Conservation (phyloP, 2,329 filamentous ascomycete species). For the Ciborinia camelliae region DNA sequence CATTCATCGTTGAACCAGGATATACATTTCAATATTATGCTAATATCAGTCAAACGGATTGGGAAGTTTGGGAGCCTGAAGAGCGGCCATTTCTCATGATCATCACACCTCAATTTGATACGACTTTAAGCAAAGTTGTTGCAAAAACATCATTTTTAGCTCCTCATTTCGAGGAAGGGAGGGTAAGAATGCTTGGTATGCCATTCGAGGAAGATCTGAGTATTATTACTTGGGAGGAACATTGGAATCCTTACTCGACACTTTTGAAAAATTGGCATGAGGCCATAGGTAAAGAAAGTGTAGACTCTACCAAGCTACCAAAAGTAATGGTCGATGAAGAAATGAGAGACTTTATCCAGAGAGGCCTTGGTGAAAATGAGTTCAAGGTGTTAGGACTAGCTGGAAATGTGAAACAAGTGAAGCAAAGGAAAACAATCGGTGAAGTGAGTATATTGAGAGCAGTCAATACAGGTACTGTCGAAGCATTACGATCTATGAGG, state of each 20-base stretch:
- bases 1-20: conserved; percentile 60
- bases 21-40: conserved; percentile 63
- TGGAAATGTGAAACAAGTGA: conserved; percentile 54
- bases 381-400: conserved; percentile 55
- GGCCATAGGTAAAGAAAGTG: conserved; percentile 12
- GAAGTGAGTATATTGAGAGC: conserved; percentile 57
- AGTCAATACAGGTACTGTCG: conserved; percentile 62
- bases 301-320: conserved; percentile 25
- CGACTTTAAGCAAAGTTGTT: conserved; percentile 41
- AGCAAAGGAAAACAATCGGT: conserved; percentile 54
- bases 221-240: conserved; percentile 60
- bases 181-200: conserved; percentile 57
- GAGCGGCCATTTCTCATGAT: conserved; percentile 63
- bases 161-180: conserved; percentile 58
- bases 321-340: conserved; percentile 64
- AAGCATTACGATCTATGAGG: conserved; percentile 55
- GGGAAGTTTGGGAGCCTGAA: conserved; percentile 64
- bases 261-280: conserved; percentile 43
- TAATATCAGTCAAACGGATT: conserved; percentile 58
- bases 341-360: conserved; percentile 60
- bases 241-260: conserved; percentile 61
- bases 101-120: conserved; percentile 46
- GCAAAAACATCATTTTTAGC: conserved; percentile 57
- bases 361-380: conserved; percentile 51
- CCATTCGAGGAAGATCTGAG: conserved; percentile 49